Conservation (phyloP, 1,139 yeast genomes). For the Geotrichum europaeum region DNA sequence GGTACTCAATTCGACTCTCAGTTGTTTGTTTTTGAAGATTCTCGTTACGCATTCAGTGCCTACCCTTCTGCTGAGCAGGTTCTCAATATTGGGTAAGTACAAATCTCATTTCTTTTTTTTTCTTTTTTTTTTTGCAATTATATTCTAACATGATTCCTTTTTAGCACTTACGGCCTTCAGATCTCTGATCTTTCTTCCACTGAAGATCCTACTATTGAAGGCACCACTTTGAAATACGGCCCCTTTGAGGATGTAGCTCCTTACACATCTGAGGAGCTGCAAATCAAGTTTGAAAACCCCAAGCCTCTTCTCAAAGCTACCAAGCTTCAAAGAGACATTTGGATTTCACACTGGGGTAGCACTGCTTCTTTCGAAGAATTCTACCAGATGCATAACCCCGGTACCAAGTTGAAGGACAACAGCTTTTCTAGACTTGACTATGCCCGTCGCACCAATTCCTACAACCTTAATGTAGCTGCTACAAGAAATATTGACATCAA, state of each 20-base stretch:
- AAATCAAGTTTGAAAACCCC: slow-evolving; percentile 59
- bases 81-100: slow-evolving; percentile 17
- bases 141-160: neutral
- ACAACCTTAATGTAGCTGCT: slow-evolving; percentile 36
- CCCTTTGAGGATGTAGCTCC: slow-evolving; percentile 48
- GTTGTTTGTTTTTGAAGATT: slow-evolving; percentile 48
- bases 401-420: slow-evolving; percentile 55
- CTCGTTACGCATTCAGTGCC: slow-evolving; percentile 55
- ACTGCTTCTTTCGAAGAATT: slow-evolving; percentile 70
- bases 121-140: slow-evolving; percentile 3
- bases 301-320: slow-evolving; percentile 58
- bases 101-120: neutral
- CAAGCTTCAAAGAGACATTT: slow-evolving; percentile 62
- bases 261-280: slow-evolving; percentile 44
- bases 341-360: slow-evolving; percentile 76
- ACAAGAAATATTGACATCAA: slow-evolving; percentile 43
- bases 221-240: slow-evolving; percentile 46
- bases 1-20: slow-evolving; percentile 61
- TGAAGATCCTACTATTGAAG: slow-evolving; percentile 16
- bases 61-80: slow-evolving; percentile 51
- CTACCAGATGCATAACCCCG: slow-evolving; percentile 72
- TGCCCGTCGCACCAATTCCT: slow-evolving; percentile 41
- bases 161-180: slow-evolving; percentile 13
- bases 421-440: slow-evolving; percentile 69
- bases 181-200: slow-evolving; percentile 24